Conservation (phyloP, 176 grass and related monocot genomes). For the Oryza glumipatula region DNA sequence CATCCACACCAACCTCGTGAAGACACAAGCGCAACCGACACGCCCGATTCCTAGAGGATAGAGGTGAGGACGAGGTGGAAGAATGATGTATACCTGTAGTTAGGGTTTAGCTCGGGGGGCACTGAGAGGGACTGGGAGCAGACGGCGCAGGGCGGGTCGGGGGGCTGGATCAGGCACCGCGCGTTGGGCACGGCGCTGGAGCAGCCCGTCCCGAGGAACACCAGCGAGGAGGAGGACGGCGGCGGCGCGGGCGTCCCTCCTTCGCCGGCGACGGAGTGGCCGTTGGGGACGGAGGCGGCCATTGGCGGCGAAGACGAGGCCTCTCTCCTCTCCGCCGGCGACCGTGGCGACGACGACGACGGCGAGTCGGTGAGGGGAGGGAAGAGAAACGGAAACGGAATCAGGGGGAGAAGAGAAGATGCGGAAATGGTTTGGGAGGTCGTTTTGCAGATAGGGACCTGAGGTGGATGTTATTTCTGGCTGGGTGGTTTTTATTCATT, state of each 20-base stretch:
- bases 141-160: constrained; percentile 86
- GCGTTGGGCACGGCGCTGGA: constrained; percentile 93
- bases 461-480: background rate
- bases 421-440: constrained; percentile 19
- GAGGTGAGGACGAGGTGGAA: background rate
- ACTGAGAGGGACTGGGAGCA: constrained; percentile 81
- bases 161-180: constrained; percentile 86
- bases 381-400: background rate
- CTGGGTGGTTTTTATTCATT: too few species aligned
- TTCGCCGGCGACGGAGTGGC: background rate
- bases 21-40: background rate
- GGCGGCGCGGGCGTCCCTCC: constrained; percentile 11
- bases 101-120: constrained; percentile 80
- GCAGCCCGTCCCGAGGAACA: constrained; percentile 98
- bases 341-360: constrained; percentile 7
- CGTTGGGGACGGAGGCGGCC: constrained; percentile 48
- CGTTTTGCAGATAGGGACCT: background rate
- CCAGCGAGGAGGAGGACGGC: constrained; percentile 54
- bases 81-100: constrained; percentile 67
- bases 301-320: constrained; percentile 30
- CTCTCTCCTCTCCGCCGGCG: background rate
- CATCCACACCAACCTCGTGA: constrained; percentile 17
- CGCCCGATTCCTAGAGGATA: background rate
- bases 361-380: background rate
- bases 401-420: background rate